Percentiles rank a stretch among this genome's conserved stretches.
Evolutionary conservation across 2,329 filamentous ascomycete genomes (phyloP).

Genomic region (Pseudogymnoascus verrucosus): DNA sequence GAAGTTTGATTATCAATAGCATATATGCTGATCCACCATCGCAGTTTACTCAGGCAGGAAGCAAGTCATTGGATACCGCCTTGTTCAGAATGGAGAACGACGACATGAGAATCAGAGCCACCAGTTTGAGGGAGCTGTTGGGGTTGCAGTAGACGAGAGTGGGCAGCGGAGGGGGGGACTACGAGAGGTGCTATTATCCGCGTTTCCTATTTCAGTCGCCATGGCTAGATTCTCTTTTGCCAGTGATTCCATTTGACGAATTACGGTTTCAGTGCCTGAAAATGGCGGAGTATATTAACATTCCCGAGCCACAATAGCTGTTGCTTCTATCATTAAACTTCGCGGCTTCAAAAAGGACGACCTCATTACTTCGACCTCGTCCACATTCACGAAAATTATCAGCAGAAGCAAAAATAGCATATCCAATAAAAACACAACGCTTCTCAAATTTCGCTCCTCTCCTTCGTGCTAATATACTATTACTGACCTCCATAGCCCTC

Average conservation of each 20-base stretch:
- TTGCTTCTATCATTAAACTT: not conserved
- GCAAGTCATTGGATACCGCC: not conserved
- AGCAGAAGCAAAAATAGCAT: not conserved
- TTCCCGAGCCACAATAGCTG: not conserved
- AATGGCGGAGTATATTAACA: not conserved
- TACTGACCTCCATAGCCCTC: not conserved
- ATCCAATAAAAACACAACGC: not conserved
- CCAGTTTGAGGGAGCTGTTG: not conserved
- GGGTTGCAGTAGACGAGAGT: not conserved
- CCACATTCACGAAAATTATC: not conserved
- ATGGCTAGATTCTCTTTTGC: not conserved
- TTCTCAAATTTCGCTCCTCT: not conserved
- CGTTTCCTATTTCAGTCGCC: not conserved
- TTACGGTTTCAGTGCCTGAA: not conserved
- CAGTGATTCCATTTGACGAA: no score
- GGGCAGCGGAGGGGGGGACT: not conserved
- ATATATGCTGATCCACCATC: not conserved
- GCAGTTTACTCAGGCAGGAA: not conserved
- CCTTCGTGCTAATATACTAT: not conserved
- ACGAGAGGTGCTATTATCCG: not conserved
- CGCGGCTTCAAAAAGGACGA: not conserved
- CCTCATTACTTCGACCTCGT: not conserved
- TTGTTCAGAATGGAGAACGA: not conserved
- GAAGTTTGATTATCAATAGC: not conserved
- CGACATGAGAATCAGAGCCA: not conserved